A percentile compares a stretch with the other conserved stretches of the same genome.
Conservation (phyloP, 208 protist species). For the Trypanosoma mega region DNA sequence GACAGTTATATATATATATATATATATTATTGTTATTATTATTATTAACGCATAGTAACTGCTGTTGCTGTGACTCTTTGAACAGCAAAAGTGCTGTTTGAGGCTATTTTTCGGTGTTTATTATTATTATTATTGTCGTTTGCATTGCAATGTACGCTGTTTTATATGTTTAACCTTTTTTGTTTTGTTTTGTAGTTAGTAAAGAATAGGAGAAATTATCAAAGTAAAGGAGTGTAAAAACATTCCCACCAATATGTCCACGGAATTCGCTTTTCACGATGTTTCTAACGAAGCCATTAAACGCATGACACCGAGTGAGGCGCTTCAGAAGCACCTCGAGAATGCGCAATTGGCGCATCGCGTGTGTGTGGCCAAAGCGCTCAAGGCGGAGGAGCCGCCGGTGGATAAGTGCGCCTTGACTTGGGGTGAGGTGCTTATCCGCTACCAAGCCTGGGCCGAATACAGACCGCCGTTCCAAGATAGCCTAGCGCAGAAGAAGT, state of each 20-base stretch:
- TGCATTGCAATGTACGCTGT: neutral
- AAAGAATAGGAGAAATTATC: neutral
- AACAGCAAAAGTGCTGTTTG: too few relatives aligned
- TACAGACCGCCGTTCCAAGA: slow-evolving; percentile 87
- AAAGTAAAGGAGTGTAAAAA: too few relatives aligned
- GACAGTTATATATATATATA: too few relatives aligned
- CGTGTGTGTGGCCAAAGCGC: slow-evolving; percentile 83
- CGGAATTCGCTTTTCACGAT: slow-evolving; percentile 72
- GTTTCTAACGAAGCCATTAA: slow-evolving; percentile 74
- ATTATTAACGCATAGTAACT: too few relatives aligned
- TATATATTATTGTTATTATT: too few relatives aligned
- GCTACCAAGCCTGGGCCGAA: slow-evolving; percentile 85
- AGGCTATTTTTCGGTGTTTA: too few relatives aligned
- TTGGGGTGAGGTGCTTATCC: slow-evolving; percentile 87
- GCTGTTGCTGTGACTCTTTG: too few relatives aligned
- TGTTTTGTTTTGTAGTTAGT: slow-evolving; percentile 3
- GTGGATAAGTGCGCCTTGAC: slow-evolving; percentile 88
- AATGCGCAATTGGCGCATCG: slow-evolving; percentile 88
- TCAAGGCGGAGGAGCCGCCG: slow-evolving; percentile 62
- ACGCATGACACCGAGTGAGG: slow-evolving; percentile 78
- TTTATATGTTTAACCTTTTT: slow-evolving; percentile 15
- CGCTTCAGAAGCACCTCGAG: slow-evolving; percentile 83
- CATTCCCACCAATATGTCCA: slow-evolving; percentile 39
- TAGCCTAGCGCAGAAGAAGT: slow-evolving; percentile 59
- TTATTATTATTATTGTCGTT: too few relatives aligned